Evolutionary conservation across 257 asterid genomes (phyloP).

Genomic region (Echium plantagineum): DNA sequence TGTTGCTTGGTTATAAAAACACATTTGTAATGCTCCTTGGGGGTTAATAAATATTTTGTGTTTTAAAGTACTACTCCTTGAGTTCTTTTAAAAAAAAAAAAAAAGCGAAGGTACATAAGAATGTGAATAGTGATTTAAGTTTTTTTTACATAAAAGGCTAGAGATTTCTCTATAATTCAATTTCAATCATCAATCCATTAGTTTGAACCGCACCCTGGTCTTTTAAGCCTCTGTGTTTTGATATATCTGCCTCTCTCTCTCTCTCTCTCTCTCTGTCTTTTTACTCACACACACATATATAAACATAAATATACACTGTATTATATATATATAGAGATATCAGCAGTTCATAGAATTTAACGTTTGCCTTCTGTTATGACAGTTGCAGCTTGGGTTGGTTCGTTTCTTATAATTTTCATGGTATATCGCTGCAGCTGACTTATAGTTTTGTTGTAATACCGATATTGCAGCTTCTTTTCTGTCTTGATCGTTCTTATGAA

Average conservation of each 20-base stretch:
- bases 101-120: too few species aligned
- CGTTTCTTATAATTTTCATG: not conserved
- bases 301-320: too few species aligned
- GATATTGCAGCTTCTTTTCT: conserved; percentile 65
- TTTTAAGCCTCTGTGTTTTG: not conserved
- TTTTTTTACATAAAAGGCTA: conserved; percentile 16
- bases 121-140: conserved; percentile 12
- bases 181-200: not conserved
- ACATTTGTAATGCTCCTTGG: too few species aligned
- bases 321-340: too few species aligned
- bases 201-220: not conserved
- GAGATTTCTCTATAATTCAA: not conserved
- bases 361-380: too few species aligned
- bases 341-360: not conserved
- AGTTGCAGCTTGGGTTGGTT: not conserved
- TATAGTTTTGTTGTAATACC: conserved; percentile 15
- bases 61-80: too few species aligned
- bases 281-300: not conserved
- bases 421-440: conserved; percentile 7
- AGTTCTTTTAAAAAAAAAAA: too few species aligned
- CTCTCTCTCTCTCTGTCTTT: not conserved
- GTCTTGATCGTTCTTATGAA: conserved; percentile 86
- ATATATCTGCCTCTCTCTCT: too few species aligned
- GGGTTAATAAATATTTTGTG: too few species aligned
- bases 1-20: too few species aligned